Percentiles rank a stretch among this genome's conserved stretches.
These are phyloP conservation scores for Ceratocystis harringtonii DNA, from an alignment of 2,329 filamentous ascomycete genomes.

Conservation along the genomic window DNA sequence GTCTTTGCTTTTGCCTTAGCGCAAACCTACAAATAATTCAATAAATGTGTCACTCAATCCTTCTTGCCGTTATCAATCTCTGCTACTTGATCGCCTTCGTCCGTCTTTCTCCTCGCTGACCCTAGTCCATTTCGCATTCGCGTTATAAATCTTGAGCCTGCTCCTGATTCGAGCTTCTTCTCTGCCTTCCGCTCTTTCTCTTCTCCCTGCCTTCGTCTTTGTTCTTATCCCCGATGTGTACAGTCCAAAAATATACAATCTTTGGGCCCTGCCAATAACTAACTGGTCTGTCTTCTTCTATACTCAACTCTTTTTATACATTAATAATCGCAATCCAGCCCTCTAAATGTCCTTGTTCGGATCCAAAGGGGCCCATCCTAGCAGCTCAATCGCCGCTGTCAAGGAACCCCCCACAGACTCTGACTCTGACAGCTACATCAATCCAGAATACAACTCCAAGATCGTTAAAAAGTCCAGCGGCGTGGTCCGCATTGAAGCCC, in stretches of 20 bases:
- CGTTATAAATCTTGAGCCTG: not conserved
- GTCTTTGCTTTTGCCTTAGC: not conserved
- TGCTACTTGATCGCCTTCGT: not conserved
- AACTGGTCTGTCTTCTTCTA: not conserved
- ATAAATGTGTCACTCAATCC: not conserved
- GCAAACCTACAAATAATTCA: not conserved
- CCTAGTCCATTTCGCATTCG: not conserved
- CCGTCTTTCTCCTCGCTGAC: not conserved
- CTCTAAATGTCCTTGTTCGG: not conserved
- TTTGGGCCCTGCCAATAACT: no score
- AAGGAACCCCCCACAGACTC: not conserved
- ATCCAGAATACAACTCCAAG: constrained; percentile 11
- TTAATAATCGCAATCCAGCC: not conserved
- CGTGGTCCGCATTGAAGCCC: constrained; percentile 43
- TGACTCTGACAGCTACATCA: not conserved
- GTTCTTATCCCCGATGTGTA: not conserved
- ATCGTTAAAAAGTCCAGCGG: constrained; percentile 31
- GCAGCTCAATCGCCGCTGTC: no score
- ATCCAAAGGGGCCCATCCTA: not conserved
- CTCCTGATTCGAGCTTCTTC: not conserved
- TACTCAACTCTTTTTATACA: not conserved
- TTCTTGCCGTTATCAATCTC: not conserved
- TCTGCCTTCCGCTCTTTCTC: not conserved
- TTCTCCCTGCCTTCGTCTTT: not conserved
- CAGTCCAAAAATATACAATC: not conserved